Percentiles rank a stretch among this genome's conserved stretches.
Evolutionary conservation across 208 protist species (phyloP).

Genomic region (Trypanosomatidae sp.): DNA sequence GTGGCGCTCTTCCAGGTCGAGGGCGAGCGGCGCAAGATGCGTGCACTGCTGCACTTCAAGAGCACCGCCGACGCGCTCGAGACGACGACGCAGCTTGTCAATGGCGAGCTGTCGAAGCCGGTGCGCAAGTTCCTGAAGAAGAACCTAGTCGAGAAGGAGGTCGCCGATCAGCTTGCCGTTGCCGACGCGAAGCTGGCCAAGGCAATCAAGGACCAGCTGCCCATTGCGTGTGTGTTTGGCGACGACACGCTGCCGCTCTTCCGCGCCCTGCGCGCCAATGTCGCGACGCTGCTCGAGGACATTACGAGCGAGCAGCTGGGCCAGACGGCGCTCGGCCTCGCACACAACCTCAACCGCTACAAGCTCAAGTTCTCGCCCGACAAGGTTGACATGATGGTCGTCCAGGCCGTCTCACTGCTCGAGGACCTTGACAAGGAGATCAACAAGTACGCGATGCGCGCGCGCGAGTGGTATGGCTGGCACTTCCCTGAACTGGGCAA

Average conservation of each 20-base stretch:
- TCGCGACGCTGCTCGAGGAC: constrained; percentile 83
- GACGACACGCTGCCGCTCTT: constrained; percentile 88
- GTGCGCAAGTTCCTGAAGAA: constrained; percentile 98
- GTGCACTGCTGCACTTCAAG: constrained; percentile 89
- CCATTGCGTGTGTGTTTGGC: constrained; percentile 90
- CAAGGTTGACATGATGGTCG: constrained; percentile 99
- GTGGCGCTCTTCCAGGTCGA: constrained; percentile 98
- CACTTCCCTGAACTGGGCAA: constrained; percentile 99
- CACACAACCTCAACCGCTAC: constrained; percentile 98
- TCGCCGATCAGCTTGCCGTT: constrained; percentile 89
- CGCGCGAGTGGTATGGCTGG: constrained; percentile 99
- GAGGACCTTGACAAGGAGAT: constrained; percentile 99
- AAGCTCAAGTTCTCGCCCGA: constrained; percentile 99
- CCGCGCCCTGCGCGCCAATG: constrained; percentile 90
- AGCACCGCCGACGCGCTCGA: constrained; percentile 96
- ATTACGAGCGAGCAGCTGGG: constrained; percentile 85
- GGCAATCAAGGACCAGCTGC: constrained; percentile 95
- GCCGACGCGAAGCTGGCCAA: constrained; percentile 92
- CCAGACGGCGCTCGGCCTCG: constrained; percentile 95
- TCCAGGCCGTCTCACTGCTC: constrained; percentile 98
- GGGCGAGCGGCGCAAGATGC: constrained; percentile 84
- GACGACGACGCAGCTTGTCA: constrained; percentile 93
- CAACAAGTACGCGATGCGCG: constrained; percentile 99
- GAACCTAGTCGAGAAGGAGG: constrained; percentile 87
- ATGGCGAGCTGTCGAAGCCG: constrained; percentile 92